A percentile compares a stretch with the other conserved stretches of the same genome.
Conservation (phyloP, 2,329 filamentous ascomycete species). For the Xylariaceae sp. region DNA sequence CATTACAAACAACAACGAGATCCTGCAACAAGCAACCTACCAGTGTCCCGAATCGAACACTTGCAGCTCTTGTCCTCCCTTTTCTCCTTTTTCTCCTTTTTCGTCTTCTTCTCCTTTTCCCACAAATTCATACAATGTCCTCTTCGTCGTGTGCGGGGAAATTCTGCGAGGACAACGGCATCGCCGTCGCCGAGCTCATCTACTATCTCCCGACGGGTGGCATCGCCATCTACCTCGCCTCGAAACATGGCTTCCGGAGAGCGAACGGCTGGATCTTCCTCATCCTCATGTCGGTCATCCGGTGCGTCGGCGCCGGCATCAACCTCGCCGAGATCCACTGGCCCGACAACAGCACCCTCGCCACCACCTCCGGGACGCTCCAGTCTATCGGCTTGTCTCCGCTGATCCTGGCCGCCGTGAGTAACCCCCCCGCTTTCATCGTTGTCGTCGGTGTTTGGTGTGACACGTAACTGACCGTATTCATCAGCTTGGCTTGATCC, state of each 20-base stretch:
- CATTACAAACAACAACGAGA: too few relatives aligned
- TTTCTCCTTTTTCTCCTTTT: too few relatives aligned
- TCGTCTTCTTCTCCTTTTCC: too few relatives aligned
- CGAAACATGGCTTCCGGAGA: constrained; percentile 36
- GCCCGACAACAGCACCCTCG: constrained; percentile 29
- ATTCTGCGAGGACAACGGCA: constrained; percentile 23
- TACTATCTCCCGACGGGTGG: constrained; percentile 31
- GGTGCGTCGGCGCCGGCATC: constrained; percentile 41
- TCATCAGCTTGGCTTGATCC: constrained; percentile 36
- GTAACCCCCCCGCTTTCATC: too few relatives aligned
- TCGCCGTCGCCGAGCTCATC: constrained; percentile 35
- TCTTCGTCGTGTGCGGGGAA: too few relatives aligned
- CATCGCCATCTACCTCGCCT: constrained; percentile 28
- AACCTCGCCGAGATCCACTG: constrained; percentile 40
- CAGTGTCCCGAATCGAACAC: too few relatives aligned
- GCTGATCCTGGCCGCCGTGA: constrained; percentile 38
- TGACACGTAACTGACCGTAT: too few relatives aligned
- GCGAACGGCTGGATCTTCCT: constrained; percentile 47
- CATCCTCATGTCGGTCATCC: constrained; percentile 41
- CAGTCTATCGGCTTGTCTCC: constrained; percentile 40
- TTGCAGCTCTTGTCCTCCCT: too few relatives aligned
- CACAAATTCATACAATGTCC: too few relatives aligned
- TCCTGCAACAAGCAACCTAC: too few relatives aligned
- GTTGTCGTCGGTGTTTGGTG: too few relatives aligned
- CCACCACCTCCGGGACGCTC: constrained; percentile 35